Conservation (phyloP, 495 filamentous ascomycete species). For the Podospora australis region DNA sequence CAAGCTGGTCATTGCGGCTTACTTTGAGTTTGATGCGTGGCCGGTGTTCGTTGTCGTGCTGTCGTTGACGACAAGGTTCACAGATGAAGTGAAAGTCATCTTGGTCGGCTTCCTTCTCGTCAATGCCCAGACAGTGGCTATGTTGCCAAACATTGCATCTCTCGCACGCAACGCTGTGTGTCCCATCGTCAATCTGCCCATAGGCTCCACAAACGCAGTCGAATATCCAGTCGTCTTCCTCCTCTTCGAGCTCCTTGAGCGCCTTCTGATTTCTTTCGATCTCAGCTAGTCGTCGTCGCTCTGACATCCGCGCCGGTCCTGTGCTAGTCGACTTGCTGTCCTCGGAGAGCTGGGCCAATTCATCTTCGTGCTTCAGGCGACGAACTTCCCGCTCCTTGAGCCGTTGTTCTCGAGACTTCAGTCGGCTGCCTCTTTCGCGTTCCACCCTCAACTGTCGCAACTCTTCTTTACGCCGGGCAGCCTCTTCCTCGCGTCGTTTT, state of each 20-base stretch:
- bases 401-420: constrained; percentile 78
- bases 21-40: constrained; percentile 67
- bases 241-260: constrained; percentile 59
- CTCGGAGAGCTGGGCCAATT: constrained; percentile 69
- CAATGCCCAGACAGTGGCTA: constrained; percentile 79
- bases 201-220: constrained; percentile 88
- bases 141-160: constrained; percentile 96
- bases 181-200: constrained; percentile 87
- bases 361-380: constrained; percentile 74
- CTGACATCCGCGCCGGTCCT: constrained; percentile 62
- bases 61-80: constrained; percentile 57
- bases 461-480: constrained; percentile 61
- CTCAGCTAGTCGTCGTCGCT: constrained; percentile 70
- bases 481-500: constrained; percentile 59
- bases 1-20: constrained; percentile 47
- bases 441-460: constrained; percentile 59
- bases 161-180: constrained; percentile 91
- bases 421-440: constrained; percentile 70
- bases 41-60: constrained; percentile 30
- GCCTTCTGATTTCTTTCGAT: constrained; percentile 70
- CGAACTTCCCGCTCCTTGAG: constrained; percentile 75
- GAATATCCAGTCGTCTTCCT: constrained; percentile 88
- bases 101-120: constrained; percentile 66
- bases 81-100: constrained; percentile 91
- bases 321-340: constrained; percentile 61